Conservation (phyloP, 257 asterid species). For the Solanum medicagineum region DNA sequence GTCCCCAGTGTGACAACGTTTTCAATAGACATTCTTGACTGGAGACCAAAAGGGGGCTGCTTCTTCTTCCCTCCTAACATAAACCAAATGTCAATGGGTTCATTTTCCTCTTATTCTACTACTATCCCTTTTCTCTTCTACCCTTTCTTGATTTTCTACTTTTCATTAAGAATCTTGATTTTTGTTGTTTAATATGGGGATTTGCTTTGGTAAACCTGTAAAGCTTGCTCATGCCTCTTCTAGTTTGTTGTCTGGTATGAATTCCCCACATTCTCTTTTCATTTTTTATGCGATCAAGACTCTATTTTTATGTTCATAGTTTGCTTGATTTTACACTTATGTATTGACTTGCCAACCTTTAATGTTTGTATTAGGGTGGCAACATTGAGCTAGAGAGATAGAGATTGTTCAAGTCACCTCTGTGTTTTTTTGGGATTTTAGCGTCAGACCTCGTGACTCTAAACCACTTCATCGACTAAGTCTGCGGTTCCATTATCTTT, state of each 20-base stretch:
- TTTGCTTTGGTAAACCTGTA: slow-evolving; percentile 57
- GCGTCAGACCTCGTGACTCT: background rate
- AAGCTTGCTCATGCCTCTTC: slow-evolving; percentile 87
- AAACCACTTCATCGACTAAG: background rate
- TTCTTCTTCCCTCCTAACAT: background rate
- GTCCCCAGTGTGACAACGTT: slow-evolving; percentile 8
- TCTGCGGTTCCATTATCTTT: background rate
- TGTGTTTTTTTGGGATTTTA: background rate
- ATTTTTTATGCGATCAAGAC: background rate
- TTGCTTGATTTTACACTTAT: background rate
- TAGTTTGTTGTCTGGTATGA: slow-evolving; percentile 50
- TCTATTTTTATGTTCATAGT: background rate
- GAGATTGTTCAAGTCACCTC: no score
- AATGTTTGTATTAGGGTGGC: background rate
- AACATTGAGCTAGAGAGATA: background rate
- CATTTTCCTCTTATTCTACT: slow-evolving; percentile 1
- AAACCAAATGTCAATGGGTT: slow-evolving; percentile 6
- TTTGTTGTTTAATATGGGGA: slow-evolving; percentile 33
- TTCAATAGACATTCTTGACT: slow-evolving; percentile 41
- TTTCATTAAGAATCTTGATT: background rate
- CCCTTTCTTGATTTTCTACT: background rate
- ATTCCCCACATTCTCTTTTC: background rate
- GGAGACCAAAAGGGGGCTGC: background rate
- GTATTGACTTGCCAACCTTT: background rate
- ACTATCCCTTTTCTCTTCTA: background rate